Evolutionary conservation across 371 early-diverging fungal genomes (phyloP).

Genomic region (Mortierella sp.): DNA sequence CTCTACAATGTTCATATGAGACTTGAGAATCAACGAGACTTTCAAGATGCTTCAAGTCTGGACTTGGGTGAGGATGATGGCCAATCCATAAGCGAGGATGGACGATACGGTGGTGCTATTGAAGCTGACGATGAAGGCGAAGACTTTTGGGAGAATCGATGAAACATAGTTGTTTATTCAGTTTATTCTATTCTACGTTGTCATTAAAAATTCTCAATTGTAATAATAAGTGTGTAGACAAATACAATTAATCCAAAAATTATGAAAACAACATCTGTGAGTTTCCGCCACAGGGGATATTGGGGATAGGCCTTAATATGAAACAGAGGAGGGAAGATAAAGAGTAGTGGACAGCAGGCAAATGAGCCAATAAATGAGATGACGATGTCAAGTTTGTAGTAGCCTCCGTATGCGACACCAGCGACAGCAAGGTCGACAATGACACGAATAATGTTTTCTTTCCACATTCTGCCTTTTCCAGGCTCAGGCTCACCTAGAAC

Average conservation of each 20-base stretch:
- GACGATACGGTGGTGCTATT: slow-evolving; percentile 45
- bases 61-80: slow-evolving; percentile 47
- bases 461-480: slow-evolving; percentile 82
- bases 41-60: slow-evolving; percentile 46
- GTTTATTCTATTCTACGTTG: no score
- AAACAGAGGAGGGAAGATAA: slow-evolving; percentile 82
- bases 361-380: slow-evolving; percentile 91
- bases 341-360: slow-evolving; percentile 78
- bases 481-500: slow-evolving; percentile 49
- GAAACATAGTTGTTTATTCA: neutral
- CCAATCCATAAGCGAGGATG: slow-evolving; percentile 37
- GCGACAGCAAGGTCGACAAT: slow-evolving; percentile 73
- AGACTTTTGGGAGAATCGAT: slow-evolving; percentile 53
- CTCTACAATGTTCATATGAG: slow-evolving; percentile 42
- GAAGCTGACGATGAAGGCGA: slow-evolving; percentile 54
- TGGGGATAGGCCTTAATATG: slow-evolving; percentile 69
- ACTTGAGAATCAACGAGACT: slow-evolving; percentile 50
- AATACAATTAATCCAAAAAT: slow-evolving; percentile 70
- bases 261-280: slow-evolving; percentile 65
- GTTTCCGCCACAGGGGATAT: slow-evolving; percentile 55
- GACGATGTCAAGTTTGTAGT: slow-evolving; percentile 87
- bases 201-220: slow-evolving; percentile 64
- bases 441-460: slow-evolving; percentile 80
- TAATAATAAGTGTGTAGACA: slow-evolving; percentile 82
- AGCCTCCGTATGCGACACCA: slow-evolving; percentile 81